Percentiles rank a stretch among this genome's conserved stretches.
These are phyloP conservation scores for Bryum argenteum DNA, from an alignment of 225 moss, liverwort and hornwort genomes.

Conservation along the genomic window DNA sequence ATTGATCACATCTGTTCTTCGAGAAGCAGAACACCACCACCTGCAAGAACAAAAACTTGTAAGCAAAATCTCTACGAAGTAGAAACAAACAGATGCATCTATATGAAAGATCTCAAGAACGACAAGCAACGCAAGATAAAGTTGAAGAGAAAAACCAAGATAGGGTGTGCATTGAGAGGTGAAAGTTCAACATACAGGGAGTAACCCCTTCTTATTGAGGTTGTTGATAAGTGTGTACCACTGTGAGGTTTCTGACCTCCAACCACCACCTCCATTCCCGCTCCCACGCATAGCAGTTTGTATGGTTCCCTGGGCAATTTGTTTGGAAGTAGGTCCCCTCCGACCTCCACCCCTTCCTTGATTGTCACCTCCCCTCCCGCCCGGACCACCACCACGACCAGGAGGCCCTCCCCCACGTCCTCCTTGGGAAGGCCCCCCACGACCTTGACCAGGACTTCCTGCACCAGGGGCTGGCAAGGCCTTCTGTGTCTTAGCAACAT, in stretches of 20 bases:
- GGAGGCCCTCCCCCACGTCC: slow-evolving; percentile 70
- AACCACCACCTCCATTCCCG: slow-evolving; percentile 56
- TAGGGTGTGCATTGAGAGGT: slow-evolving; percentile 26
- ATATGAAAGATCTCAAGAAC: slow-evolving; percentile 5
- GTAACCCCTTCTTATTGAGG: slow-evolving; percentile 91
- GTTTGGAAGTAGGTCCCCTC: slow-evolving; percentile 63
- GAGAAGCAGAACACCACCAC: slow-evolving; percentile 99
- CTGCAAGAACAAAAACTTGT: slow-evolving; percentile 46
- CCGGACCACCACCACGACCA: slow-evolving; percentile 56
- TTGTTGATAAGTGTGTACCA: slow-evolving; percentile 99
- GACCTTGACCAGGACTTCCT: slow-evolving; percentile 59
- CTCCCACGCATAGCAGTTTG: slow-evolving; percentile 65
- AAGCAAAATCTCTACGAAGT: slow-evolving; percentile 19
- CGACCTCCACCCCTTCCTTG: slow-evolving; percentile 58
- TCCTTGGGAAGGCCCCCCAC: slow-evolving; percentile 57
- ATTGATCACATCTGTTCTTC: slow-evolving; percentile 95
- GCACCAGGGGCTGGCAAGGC: slow-evolving; percentile 46
- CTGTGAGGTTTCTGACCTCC: slow-evolving; percentile 99
- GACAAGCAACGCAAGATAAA: slow-evolving; percentile 11
- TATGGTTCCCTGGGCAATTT: slow-evolving; percentile 58
- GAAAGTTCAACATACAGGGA: slow-evolving; percentile 81
- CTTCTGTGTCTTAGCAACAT: slow-evolving; percentile 75
- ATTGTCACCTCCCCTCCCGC: slow-evolving; percentile 59
- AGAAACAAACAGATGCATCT: slow-evolving; percentile 20
- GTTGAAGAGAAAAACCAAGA: slow-evolving; percentile 29